Percentiles rank a stretch among this genome's conserved stretches.
phyloP scores from a whole-genome alignment of 768 basidiomycete species.

The Leccinum arenicola region DNA sequence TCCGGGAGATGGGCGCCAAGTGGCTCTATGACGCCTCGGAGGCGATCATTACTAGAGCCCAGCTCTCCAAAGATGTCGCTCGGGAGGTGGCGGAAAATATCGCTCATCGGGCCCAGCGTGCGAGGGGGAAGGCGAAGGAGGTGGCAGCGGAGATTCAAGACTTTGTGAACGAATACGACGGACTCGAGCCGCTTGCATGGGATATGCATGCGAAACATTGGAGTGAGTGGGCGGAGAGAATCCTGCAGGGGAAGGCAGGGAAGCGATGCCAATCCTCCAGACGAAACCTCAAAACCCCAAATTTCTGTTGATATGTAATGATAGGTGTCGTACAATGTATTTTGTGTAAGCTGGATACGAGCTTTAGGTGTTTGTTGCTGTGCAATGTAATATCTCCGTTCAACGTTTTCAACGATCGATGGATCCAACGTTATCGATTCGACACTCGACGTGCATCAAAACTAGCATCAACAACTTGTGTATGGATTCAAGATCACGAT shows the following conservation, averaged over 20 bases:
- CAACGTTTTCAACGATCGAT: too few relatives aligned
- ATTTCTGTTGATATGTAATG: constrained; percentile 11
- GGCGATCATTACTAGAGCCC: constrained; percentile 40
- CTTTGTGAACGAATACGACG: constrained; percentile 22
- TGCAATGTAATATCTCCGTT: background rate
- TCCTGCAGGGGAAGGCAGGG: constrained; percentile 5
- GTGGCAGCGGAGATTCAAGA: constrained; percentile 37
- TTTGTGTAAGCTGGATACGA: constrained; percentile 20
- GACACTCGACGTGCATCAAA: background rate
- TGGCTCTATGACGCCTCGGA: constrained; percentile 44
- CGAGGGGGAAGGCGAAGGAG: constrained; percentile 44
- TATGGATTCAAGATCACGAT: background rate
- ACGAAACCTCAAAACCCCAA: constrained; percentile 10
- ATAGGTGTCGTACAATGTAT: constrained; percentile 20
- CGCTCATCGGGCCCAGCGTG: constrained; percentile 39
- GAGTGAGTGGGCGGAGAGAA: constrained; percentile 18
- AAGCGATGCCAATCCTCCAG: constrained; percentile 14
- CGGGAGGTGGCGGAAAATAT: constrained; percentile 37
- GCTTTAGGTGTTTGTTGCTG: background rate
- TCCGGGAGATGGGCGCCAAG: constrained; percentile 48
- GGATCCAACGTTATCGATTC: background rate
- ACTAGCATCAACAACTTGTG: background rate
- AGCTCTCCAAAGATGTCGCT: constrained; percentile 42
- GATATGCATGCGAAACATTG: constrained; percentile 15
- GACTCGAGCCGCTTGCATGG: constrained; percentile 18